Base-by-base conservation (phyloP, 164 flowering plant genomes). In the Vitis amurensis region DNA sequence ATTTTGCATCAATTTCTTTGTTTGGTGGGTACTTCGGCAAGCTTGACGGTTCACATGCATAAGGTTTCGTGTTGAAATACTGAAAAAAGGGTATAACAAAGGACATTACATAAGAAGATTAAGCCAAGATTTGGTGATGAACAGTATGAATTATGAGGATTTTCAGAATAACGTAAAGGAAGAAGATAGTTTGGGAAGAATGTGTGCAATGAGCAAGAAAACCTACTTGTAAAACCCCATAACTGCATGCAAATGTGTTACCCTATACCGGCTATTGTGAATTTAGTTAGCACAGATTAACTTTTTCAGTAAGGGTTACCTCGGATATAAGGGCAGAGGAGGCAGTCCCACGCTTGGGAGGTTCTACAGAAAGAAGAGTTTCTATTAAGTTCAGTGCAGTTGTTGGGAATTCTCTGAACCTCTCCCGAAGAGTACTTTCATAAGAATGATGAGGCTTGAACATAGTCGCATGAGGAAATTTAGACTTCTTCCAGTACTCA, bases 1-100 rank as follows among this genome's bases (percentile, higher is more conserved):
- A 67, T 78, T 89, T 95, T 3, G 93, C 93, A 83, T 91, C 98
- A 53, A 92, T 88, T 78, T 95, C 99, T 70, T 93, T 95, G 80
- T 77, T 90, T 15, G 98, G 97, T 31, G 92, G 86, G 78, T 92
- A 95, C 69, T 87, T 88, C 14, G 99, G 99, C 80, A 95, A 77
- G 77, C 84, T 85, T 66, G 94, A 86, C 29, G 99, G 95, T 27
- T 89, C 91, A 67, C 97, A 93, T 12, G 99, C 89, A 78, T 78
- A 90, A 55, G 99, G 99, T 76, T 72, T 79, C 11, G 96, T 85
- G 44, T 11, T 68, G 84, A 95, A 95, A 75, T 89, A 95, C 99
- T 95, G 91, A 44, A 49, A 57, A 68, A 52, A 13, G 17, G 13
- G 65, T 13, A 50, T 4, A 14, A 3, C 4, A 66, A 59, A 56